phyloP scores from a whole-genome alignment of 2,329 filamentous ascomycete genomes.

The Coniochaeta ligniaria region DNA sequence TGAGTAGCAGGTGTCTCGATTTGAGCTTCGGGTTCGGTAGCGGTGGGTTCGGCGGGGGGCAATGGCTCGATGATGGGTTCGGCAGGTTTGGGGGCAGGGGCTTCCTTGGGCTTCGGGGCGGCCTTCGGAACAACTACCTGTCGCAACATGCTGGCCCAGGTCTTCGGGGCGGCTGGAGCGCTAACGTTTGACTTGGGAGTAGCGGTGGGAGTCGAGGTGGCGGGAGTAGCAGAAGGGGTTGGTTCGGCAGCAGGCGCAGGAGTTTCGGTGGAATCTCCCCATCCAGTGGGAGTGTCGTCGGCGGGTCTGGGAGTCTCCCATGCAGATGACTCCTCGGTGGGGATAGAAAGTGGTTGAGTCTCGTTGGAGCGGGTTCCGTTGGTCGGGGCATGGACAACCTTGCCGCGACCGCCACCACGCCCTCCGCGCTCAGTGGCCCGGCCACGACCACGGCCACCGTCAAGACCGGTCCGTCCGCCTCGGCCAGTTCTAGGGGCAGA shows the following conservation, averaged over 20 bases:
- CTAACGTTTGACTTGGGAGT: constrained; percentile 28
- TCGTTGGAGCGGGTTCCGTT: constrained; percentile 57
- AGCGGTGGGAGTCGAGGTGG: constrained; percentile 24
- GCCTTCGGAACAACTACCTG: constrained; percentile 52
- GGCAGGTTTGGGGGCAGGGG: constrained; percentile 36
- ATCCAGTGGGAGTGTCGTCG: constrained; percentile 32
- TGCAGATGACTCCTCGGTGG: constrained; percentile 61
- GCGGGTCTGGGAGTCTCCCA: constrained; percentile 43
- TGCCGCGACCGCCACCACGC: constrained; percentile 55
- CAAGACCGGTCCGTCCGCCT: constrained; percentile 54
- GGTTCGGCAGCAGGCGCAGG: constrained; percentile 24
- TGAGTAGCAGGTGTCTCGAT: constrained; percentile 15
- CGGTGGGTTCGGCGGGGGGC: constrained; percentile 25
- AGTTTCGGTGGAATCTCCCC: constrained; percentile 33
- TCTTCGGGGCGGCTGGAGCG: constrained; percentile 41
- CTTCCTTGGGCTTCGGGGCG: constrained; percentile 45
- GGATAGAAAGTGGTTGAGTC: constrained; percentile 50
- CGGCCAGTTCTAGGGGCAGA: constrained; percentile 44
- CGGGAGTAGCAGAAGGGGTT: constrained; percentile 11
- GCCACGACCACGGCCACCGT: constrained; percentile 55
- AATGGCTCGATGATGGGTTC: constrained; percentile 37
- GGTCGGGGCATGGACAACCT: constrained; percentile 49
- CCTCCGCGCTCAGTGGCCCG: constrained; percentile 57
- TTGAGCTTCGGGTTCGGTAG: constrained; percentile 9
- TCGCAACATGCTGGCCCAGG: constrained; percentile 71